phyloP scores from a whole-genome alignment of 169 alveolate genomes.

The Plasmodium sp. region DNA sequence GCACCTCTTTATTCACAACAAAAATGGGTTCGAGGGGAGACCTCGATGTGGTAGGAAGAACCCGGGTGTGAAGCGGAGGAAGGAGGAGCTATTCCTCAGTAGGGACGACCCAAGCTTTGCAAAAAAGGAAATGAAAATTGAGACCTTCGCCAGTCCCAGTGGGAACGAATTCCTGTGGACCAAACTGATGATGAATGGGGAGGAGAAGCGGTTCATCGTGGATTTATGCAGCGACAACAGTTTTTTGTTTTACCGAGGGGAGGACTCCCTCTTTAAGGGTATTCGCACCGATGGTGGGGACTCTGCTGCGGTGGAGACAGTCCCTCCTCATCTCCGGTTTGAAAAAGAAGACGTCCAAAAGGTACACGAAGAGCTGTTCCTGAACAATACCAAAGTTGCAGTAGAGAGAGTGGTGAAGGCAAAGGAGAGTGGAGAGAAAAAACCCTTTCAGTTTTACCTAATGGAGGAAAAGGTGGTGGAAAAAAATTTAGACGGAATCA shows the following conservation, averaged over 20 bases:
- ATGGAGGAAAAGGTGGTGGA: conserved; percentile 13
- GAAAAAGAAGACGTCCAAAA: not conserved
- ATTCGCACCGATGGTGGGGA: not conserved
- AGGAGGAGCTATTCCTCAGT: conserved; percentile 1
- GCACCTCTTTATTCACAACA: conserved; percentile 6
- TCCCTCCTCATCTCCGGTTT: not conserved
- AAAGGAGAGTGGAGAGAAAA: not conserved
- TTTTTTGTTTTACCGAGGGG: conserved; percentile 17
- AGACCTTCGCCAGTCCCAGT: not conserved
- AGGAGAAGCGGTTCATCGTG: conserved; percentile 35
- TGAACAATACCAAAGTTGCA: conserved; percentile 6
- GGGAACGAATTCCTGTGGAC: conserved; percentile 21
- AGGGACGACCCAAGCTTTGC: not conserved
- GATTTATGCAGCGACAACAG: conserved; percentile 71
- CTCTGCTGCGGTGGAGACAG: not conserved
- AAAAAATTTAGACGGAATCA: conserved; percentile 43
- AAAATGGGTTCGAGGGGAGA: conserved; percentile 13
- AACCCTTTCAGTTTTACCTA: not conserved
- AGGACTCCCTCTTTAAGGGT: not conserved
- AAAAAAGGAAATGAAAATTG: not conserved
- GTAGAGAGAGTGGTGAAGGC: conserved; percentile 15
- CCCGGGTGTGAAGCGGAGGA: not conserved
- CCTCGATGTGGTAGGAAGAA: not conserved
- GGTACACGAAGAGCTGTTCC: conserved; percentile 2
- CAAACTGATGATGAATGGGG: conserved; percentile 22